Percentiles rank a stretch among this genome's conserved stretches.
phyloP scores from a whole-genome alignment of 1,284 basidiomycete species.

The Caloboletus firmus region DNA sequence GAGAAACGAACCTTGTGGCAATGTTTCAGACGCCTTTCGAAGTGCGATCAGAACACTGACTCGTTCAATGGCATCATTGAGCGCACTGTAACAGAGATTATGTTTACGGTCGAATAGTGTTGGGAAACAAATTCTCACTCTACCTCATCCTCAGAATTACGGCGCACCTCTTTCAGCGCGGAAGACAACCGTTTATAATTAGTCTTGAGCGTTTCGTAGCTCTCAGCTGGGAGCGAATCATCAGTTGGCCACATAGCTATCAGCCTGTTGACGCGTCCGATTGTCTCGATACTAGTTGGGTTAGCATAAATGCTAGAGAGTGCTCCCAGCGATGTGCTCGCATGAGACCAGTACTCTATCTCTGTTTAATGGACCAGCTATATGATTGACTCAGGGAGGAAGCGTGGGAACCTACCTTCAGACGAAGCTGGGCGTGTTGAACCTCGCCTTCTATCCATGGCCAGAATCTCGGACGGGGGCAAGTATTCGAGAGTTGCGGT shows the following conservation, averaged over 20 bases:
- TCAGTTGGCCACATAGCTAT: constrained; percentile 70
- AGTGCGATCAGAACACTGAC: constrained; percentile 68
- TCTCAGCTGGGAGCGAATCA: constrained; percentile 65
- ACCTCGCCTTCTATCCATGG: constrained; percentile 35
- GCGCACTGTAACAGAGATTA: constrained; percentile 47
- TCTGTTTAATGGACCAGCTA: constrained; percentile 42
- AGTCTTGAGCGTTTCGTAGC: constrained; percentile 60
- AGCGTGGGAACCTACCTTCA: constrained; percentile 36
- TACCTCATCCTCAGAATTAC: constrained; percentile 58
- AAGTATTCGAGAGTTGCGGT: background rate
- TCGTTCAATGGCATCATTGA: constrained; percentile 69
- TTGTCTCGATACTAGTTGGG: constrained; percentile 52
- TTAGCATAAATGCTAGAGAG: constrained; percentile 56
- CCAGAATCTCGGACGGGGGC: background rate
- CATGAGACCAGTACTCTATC: constrained; percentile 69
- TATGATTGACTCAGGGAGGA: constrained; percentile 7
- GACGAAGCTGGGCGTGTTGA: constrained; percentile 37
- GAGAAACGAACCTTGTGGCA: constrained; percentile 49
- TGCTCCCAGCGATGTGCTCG: constrained; percentile 52
- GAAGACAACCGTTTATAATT: constrained; percentile 61
- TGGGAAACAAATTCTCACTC: constrained; percentile 46
- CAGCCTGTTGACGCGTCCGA: constrained; percentile 68
- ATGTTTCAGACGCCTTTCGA: constrained; percentile 63
- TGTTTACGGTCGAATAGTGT: constrained; percentile 11
- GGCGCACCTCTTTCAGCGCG: constrained; percentile 62